These are phyloP conservation scores for Phytophthora sp. DNA, from an alignment of 352 stramenopile species.

Conservation along the genomic window DNA sequence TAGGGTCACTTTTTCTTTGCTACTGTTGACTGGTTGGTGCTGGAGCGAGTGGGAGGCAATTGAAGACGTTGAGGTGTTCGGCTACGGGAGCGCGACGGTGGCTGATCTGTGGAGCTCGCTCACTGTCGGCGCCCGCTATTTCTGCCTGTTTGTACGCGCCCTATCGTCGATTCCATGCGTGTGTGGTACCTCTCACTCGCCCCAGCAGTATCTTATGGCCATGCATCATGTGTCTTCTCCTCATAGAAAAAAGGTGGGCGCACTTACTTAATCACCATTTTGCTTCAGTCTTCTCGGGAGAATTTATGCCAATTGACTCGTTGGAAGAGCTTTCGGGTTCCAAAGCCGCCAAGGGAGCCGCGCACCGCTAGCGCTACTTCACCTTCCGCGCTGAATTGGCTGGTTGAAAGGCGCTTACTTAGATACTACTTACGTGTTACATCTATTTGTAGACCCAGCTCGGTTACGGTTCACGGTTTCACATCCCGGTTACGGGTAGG, in stretches of 20 bases:
- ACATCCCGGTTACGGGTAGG: conserved; percentile 5
- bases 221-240: background rate
- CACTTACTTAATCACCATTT: conserved; percentile 93
- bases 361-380: conserved; percentile 53
- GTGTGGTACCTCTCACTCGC: background rate
- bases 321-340: conserved; percentile 28
- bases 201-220: background rate
- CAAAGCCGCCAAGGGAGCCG: conserved; percentile 19
- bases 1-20: conserved; percentile 10
- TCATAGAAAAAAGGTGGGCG: conserved; percentile 9
- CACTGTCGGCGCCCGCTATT: background rate
- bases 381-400: conserved; percentile 64
- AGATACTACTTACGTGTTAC: conserved; percentile 13
- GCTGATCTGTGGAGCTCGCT: conserved; percentile 21
- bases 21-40: background rate
- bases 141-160: conserved; percentile 6
- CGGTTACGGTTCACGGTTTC: conserved; percentile 34
- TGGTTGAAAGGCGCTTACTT: conserved; percentile 78
- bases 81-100: background rate
- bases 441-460: background rate
- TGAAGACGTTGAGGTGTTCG: background rate
- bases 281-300: conserved; percentile 89
- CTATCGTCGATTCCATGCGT: background rate
- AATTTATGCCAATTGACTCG: conserved; percentile 87
- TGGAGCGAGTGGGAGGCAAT: conserved; percentile 8